phyloP scores from a whole-genome alignment of 2,329 filamentous ascomycete genomes.

The Leptographium flavum region DNA sequence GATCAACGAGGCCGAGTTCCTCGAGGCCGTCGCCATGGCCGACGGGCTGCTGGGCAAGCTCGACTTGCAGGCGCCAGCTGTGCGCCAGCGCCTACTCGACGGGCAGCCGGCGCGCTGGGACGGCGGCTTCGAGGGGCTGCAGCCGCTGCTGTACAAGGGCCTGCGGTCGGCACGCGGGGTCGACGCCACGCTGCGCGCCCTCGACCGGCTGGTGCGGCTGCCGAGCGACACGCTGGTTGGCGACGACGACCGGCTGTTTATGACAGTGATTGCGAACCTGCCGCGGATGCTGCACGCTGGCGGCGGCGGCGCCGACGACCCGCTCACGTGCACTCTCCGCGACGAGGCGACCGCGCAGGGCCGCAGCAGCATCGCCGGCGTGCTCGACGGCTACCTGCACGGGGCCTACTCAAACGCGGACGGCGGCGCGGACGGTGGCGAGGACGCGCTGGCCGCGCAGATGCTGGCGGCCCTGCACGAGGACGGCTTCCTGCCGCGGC shows the following conservation, averaged over 20 bases:
- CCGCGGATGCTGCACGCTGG: constrained; percentile 57
- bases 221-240: constrained; percentile 73
- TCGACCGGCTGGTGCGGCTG: constrained; percentile 66
- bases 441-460: constrained; percentile 62
- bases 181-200: constrained; percentile 58
- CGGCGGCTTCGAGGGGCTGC: constrained; percentile 67
- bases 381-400: constrained; percentile 55
- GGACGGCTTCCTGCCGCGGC: constrained; percentile 58
- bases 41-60: constrained; percentile 74
- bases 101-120: constrained; percentile 81
- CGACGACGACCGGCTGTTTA: constrained; percentile 67
- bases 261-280: constrained; percentile 80
- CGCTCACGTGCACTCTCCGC: constrained; percentile 54
- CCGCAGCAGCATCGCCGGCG: constrained; percentile 50
- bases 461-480: constrained; percentile 61
- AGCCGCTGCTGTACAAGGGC: constrained; percentile 80
- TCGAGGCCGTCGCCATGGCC: constrained; percentile 83
- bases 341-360: constrained; percentile 61
- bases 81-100: constrained; percentile 59
- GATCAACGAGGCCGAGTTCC: constrained; percentile 89
- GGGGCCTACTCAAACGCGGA: too few relatives aligned
- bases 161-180: constrained; percentile 75
- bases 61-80: constrained; percentile 56
- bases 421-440: constrained; percentile 23
- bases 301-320: neutral